phyloP scores from a whole-genome alignment of 345 rosid species.

The Draba incana region DNA sequence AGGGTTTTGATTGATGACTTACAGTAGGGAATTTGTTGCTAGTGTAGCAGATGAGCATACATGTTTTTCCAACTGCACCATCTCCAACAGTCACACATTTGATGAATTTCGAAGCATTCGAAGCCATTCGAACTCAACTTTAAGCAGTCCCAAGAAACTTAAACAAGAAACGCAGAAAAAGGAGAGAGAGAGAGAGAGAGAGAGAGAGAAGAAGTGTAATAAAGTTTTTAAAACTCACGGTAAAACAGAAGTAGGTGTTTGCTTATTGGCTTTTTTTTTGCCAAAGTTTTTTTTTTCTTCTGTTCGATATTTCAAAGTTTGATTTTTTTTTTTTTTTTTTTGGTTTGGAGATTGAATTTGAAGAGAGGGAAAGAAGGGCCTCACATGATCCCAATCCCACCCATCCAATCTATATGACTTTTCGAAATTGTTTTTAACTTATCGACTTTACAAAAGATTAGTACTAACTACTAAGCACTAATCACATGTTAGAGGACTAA shows the following conservation, averaged over 20 bases:
- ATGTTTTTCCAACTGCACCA: slow-evolving; percentile 48
- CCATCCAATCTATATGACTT: neutral
- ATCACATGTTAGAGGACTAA: too few relatives aligned
- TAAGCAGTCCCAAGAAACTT: neutral
- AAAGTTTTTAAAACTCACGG: too few relatives aligned
- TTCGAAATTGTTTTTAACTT: neutral
- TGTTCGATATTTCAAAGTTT: neutral
- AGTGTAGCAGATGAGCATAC: slow-evolving; percentile 51
- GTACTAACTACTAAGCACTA: too few relatives aligned
- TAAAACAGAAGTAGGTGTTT: too few relatives aligned
- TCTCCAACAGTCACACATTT: slow-evolving; percentile 42
- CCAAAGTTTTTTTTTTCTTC: neutral
- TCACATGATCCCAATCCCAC: slow-evolving; percentile 2
- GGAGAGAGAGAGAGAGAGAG: neutral
- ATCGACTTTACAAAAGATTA: too few relatives aligned
- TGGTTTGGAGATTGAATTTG: neutral
- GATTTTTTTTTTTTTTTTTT: neutral
- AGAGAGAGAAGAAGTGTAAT: neutral
- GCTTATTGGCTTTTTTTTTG: too few relatives aligned
- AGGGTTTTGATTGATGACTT: neutral
- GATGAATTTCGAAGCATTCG: slow-evolving; percentile 24
- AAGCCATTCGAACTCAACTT: slow-evolving; percentile 2
- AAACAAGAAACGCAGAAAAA: neutral
- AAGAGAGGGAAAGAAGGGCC: neutral
- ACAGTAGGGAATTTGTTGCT: slow-evolving; percentile 48